These are phyloP conservation scores for Gynostemma pentaphyllum DNA, from an alignment of 306 rosid species.

Conservation along the genomic window DNA sequence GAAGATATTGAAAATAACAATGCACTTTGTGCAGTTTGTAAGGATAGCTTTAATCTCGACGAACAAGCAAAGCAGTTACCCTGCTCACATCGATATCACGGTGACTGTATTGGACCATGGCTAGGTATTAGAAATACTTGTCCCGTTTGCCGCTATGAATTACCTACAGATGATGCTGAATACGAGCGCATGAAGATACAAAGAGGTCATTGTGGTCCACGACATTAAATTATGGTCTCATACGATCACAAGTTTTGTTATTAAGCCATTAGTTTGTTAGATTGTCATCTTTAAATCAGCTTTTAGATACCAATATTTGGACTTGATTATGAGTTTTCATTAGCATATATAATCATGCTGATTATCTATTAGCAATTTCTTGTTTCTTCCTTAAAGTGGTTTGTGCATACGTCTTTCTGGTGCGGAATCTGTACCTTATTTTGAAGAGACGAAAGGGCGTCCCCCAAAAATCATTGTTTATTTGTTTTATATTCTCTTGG, in stretches of 20 bases:
- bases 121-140: conserved; percentile 73
- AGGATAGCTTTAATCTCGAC: conserved; percentile 42
- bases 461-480: no score
- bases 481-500: no score
- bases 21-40: conserved; percentile 63
- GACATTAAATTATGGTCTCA: conserved; percentile 7
- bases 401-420: no score
- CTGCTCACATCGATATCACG: conserved; percentile 64
- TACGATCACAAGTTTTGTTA: neutral
- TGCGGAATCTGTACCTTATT: no score
- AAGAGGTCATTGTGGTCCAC: conserved; percentile 18
- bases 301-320: no score
- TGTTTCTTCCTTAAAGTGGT: no score
- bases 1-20: conserved; percentile 36
- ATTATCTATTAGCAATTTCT: no score
- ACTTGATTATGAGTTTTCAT: no score
- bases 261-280: neutral
- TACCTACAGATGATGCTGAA: conserved; percentile 60
- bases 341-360: no score
- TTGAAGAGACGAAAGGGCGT: no score
- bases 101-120: conserved; percentile 76
- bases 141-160: conserved; percentile 77
- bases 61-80: conserved; percentile 53
- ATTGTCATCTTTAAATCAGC: no score
- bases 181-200: conserved; percentile 51